Evolutionary conservation across 2,329 filamentous ascomycete genomes (phyloP).

Genomic region (Lachnellula hyalina): DNA sequence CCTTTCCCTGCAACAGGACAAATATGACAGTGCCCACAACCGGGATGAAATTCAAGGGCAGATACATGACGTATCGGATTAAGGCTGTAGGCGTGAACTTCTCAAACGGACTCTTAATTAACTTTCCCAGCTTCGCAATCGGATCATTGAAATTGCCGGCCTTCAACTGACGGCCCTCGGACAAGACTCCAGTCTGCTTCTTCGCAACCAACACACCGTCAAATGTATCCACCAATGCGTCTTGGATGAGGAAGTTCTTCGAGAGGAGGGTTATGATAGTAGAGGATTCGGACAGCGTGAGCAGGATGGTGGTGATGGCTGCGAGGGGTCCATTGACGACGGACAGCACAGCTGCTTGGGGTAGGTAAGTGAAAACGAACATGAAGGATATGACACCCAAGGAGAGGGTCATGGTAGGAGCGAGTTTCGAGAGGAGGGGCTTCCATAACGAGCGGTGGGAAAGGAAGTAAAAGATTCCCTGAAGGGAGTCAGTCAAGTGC

Average conservation of each 20-base stretch:
- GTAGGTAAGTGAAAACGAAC: conserved; percentile 83
- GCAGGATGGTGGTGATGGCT: conserved; percentile 64
- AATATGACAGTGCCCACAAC: conserved; percentile 80
- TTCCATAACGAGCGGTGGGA: conserved; percentile 53
- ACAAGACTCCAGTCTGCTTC: conserved; percentile 56
- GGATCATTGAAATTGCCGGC: conserved; percentile 46
- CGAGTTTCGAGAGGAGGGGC: conserved; percentile 50
- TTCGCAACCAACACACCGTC: conserved; percentile 62
- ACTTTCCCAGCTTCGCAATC: conserved; percentile 49
- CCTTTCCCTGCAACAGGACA: conserved; percentile 64
- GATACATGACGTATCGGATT: conserved; percentile 63
- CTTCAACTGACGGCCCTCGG: conserved; percentile 69
- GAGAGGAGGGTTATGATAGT: conserved; percentile 52
- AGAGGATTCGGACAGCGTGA: conserved; percentile 60
- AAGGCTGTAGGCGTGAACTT: conserved; percentile 57
- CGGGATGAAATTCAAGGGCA: conserved; percentile 90
- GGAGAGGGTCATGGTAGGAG: conserved; percentile 64
- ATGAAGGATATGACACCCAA: conserved; percentile 68
- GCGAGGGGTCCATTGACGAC: conserved; percentile 82
- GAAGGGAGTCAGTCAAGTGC: conserved; percentile 1
- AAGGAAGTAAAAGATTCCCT: conserved; percentile 57
- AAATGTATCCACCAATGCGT: conserved; percentile 82
- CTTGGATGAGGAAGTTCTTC: conserved; percentile 71
- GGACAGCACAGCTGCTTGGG: conserved; percentile 75
- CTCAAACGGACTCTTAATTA: conserved; percentile 52